These are phyloP conservation scores for Phoma sp. DNA, from an alignment of 2,329 filamentous ascomycete species.

Conservation along the genomic window DNA sequence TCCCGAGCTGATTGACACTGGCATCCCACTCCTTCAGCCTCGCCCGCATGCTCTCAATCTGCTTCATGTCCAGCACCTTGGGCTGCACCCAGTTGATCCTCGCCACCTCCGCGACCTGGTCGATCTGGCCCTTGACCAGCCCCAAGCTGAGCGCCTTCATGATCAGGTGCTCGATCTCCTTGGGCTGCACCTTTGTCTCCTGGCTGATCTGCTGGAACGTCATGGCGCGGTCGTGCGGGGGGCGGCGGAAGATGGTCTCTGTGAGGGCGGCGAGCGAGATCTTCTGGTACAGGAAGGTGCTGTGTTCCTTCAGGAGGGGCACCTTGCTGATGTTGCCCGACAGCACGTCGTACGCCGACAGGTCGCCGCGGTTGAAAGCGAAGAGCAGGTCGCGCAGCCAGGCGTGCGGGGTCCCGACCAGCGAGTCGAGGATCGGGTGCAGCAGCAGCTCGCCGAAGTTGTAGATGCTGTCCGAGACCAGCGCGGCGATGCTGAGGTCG, in stretches of 20 bases:
- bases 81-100: conserved; percentile 99
- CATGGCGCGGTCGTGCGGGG: conserved; percentile 94
- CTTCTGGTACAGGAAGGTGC: conserved; percentile 90
- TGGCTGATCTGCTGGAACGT: conserved; percentile 85
- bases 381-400: conserved; percentile 97
- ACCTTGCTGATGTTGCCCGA: conserved; percentile 82
- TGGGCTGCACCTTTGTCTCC: conserved; percentile 88
- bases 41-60: conserved; percentile 90
- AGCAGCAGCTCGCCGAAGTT: conserved; percentile 99
- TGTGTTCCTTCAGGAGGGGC: conserved; percentile 77
- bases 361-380: conserved; percentile 94
- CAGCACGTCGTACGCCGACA: conserved; percentile 83
- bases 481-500: conserved; percentile 87
- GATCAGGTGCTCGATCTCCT: conserved; percentile 96
- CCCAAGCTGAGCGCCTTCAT: conserved; percentile 99
- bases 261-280: conserved; percentile 96
- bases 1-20: conserved; percentile 92
- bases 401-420: conserved; percentile 74
- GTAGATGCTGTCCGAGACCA: conserved; percentile 95
- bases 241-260: conserved; percentile 93
- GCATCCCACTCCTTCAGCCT: conserved; percentile 93
- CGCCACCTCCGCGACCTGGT: conserved; percentile 93
- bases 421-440: conserved; percentile 90
- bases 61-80: conserved; percentile 93
- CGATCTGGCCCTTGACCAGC: conserved; percentile 87